These are phyloP conservation scores for Poa pratensis DNA, from an alignment of 176 grass and related monocot genomes.

Conservation along the genomic window DNA sequence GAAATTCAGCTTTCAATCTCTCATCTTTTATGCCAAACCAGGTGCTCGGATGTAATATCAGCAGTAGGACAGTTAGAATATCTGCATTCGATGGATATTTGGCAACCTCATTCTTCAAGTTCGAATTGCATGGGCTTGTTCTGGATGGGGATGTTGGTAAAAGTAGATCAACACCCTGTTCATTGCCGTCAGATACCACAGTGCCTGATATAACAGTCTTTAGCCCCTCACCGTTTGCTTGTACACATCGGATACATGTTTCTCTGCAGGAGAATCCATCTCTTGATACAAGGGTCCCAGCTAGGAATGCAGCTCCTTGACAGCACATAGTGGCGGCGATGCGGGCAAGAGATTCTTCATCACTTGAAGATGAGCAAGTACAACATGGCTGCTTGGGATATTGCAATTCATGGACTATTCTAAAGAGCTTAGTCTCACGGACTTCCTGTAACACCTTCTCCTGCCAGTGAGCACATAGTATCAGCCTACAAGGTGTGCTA, in stretches of 20 bases:
- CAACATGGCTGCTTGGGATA: slow-evolving; percentile 42
- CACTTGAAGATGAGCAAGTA: slow-evolving; percentile 32
- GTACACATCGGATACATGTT: slow-evolving; percentile 58
- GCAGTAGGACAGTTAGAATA: slow-evolving; percentile 70
- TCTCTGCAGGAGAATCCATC: slow-evolving; percentile 65
- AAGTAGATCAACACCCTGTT: slow-evolving; percentile 59
- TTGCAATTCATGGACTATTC: slow-evolving; percentile 51
- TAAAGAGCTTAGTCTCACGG: slow-evolving; percentile 60
- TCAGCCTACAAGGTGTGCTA: too few species aligned
- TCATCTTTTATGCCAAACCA: slow-evolving; percentile 58
- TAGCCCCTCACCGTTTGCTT: slow-evolving; percentile 46
- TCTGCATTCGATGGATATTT: slow-evolving; percentile 62
- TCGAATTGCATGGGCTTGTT: slow-evolving; percentile 41
- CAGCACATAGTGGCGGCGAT: slow-evolving; percentile 69
- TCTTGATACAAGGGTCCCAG: slow-evolving; percentile 43
- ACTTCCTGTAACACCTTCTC: slow-evolving; percentile 79
- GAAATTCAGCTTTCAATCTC: slow-evolving; percentile 64
- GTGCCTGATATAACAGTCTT: slow-evolving; percentile 54
- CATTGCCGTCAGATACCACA: slow-evolving; percentile 49
- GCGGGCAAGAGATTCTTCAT: slow-evolving; percentile 41
- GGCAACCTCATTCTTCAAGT: slow-evolving; percentile 11
- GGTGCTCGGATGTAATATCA: slow-evolving; percentile 65
- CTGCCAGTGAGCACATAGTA: slow-evolving; percentile 38
- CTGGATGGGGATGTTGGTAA: slow-evolving; percentile 46
- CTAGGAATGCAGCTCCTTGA: slow-evolving; percentile 70